phyloP scores from a whole-genome alignment of 129 eudicot genomes.

The Artemisia annua region DNA sequence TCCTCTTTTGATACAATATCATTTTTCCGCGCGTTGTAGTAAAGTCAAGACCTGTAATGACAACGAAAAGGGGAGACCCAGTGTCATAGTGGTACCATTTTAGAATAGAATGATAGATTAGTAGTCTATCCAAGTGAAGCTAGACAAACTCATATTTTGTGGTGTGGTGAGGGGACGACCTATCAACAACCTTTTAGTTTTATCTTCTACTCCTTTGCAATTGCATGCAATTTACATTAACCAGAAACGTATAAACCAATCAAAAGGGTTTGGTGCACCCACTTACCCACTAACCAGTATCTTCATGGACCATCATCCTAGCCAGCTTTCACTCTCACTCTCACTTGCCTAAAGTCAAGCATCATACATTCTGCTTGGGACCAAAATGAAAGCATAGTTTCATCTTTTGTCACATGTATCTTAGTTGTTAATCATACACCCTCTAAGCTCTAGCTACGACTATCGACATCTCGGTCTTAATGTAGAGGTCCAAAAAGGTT shows the following conservation, averaged over 20 bases:
- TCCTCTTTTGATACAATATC: too few species aligned
- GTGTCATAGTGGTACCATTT: neutral
- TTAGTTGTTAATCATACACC: too few species aligned
- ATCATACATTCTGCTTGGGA: neutral
- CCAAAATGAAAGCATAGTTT: constrained; percentile 21
- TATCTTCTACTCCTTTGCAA: neutral
- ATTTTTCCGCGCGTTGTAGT: too few species aligned
- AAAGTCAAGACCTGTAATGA: too few species aligned
- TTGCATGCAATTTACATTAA: neutral
- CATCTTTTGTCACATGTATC: constrained; percentile 8
- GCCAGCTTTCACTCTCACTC: too few species aligned
- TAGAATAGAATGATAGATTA: neutral
- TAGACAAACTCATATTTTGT: constrained; percentile 16
- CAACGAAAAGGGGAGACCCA: too few species aligned
- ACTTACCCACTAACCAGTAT: constrained; percentile 21
- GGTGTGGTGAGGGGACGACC: constrained; percentile 18
- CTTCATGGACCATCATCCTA: constrained; percentile 24
- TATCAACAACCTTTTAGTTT: constrained; percentile 6
- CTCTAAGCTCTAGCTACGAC: too few species aligned
- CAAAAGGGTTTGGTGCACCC: constrained; percentile 34
- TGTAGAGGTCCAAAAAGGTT: too few species aligned
- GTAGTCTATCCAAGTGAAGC: constrained; percentile 8
- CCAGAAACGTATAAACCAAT: constrained; percentile 25
- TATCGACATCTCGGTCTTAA: too few species aligned
- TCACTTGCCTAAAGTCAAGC: neutral